These are phyloP conservation scores for Micractinium conductrix DNA, from an alignment of 139 green algal genomes.

Conservation along the genomic window DNA sequence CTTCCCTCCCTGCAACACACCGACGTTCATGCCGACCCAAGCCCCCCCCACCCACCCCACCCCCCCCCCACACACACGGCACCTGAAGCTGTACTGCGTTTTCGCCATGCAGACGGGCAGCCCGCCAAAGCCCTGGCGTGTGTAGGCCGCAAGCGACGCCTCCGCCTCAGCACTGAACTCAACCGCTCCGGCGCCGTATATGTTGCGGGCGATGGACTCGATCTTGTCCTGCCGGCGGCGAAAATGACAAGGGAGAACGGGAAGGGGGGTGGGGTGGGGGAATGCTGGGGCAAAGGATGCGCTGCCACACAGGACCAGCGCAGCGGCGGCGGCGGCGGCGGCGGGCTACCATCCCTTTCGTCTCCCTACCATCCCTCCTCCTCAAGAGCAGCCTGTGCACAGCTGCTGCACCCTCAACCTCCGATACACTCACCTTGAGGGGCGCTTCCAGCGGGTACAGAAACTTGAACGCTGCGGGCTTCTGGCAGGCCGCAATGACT, in stretches of 20 bases:
- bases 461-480: slow-evolving; percentile 84
- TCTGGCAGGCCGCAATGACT: slow-evolving; percentile 78
- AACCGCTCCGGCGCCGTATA: slow-evolving; percentile 88
- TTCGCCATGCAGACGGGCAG: slow-evolving; percentile 99
- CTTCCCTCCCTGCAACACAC: neutral
- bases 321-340: no score
- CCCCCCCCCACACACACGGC: neutral
- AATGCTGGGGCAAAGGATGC: no score
- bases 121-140: slow-evolving; percentile 83
- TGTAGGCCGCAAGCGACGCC: slow-evolving; percentile 78
- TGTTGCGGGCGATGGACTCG: slow-evolving; percentile 86
- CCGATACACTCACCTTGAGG: slow-evolving; percentile 36
- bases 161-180: slow-evolving; percentile 85
- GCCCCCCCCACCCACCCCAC: neutral
- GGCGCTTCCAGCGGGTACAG: slow-evolving; percentile 50
- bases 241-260: no score
- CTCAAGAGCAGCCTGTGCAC: neutral
- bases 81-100: slow-evolving; percentile 79
- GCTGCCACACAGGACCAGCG: no score
- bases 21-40: neutral
- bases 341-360: no score
- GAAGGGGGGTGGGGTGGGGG: no score
- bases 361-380: neutral
- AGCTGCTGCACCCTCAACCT: no score
- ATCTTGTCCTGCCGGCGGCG: slow-evolving; percentile 94